Conservation (phyloP, 345 rosid species). For the Clarkia xantiana region DNA sequence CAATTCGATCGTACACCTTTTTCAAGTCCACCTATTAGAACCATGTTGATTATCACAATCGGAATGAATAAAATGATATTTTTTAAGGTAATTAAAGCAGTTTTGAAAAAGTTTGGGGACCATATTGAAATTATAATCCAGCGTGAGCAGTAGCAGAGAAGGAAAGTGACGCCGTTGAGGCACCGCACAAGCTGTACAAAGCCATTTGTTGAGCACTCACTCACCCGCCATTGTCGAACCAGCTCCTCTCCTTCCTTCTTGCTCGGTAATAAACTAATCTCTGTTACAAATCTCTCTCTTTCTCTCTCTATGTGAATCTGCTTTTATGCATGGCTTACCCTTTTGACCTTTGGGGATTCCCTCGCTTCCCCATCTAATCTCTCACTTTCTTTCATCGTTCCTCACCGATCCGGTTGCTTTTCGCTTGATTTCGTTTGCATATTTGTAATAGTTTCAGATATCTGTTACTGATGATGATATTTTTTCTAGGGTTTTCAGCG, state of each 20-base stretch:
- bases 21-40: too few species aligned
- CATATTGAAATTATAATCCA: too few species aligned
- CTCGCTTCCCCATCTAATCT: conserved; percentile 2
- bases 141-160: too few species aligned
- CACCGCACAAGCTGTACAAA: too few species aligned
- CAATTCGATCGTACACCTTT: too few species aligned
- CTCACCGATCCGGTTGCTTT: conserved; percentile 7
- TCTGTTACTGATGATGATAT: neutral
- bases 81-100: too few species aligned
- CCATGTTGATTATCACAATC: too few species aligned
- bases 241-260: conserved; percentile 1
- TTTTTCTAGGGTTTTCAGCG: neutral
- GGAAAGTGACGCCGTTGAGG: too few species aligned
- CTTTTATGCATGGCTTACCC: conserved; percentile 3
- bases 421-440: neutral
- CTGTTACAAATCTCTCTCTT: conserved; percentile 1
- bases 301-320: conserved; percentile 1
- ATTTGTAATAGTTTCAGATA: neutral
- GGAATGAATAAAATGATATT: too few species aligned
- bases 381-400: conserved; percentile 1
- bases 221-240: conserved; percentile 8
- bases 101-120: too few species aligned
- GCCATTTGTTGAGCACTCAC: conserved; percentile 1
- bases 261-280: neutral
- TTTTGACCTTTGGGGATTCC: conserved; percentile 5